Evolutionary conservation across 2,329 filamentous ascomycete genomes (phyloP), one percentile per base, ranked within the genome.

Genomic region (Fusarium phyllophilum): DNA sequence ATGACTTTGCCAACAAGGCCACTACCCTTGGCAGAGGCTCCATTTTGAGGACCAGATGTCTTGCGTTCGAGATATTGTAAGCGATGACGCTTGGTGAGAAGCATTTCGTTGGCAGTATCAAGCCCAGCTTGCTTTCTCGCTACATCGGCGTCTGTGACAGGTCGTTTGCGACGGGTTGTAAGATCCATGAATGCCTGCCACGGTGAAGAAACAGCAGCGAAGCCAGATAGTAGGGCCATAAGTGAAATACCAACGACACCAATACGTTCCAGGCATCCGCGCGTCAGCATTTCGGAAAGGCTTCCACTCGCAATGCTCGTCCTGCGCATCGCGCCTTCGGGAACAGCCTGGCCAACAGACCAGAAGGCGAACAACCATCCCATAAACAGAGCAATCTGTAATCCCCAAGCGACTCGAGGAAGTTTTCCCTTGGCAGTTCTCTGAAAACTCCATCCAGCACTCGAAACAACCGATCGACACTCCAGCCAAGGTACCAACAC

Each of bases 221-320:
- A 97, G 1, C 94, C 94, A 12, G 94, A 94, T n/a, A 97, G 85
- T 20, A 95, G 87, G 22, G 94, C 94, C 94, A 97, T 97, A 60
- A 96, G 84, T 54, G 92, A 91, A 63, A 96, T 94, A 8, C 94
- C 94, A 71, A 97, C 94, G 45, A 97, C 92, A 18, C 94, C 94
- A 33, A 97, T 91, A 49, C 94, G 83, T 80, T 91, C 89, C 41
- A 92, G 83, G 73, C 89, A 91, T 14, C 87, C 89, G 48, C 87
- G 83, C 22, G 85, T 85, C 55, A 89, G 76, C 12, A 75, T 78
- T 59, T 82, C 81, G 46, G 84, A 79, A 20, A 83, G 77, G 26
- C 75, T 79, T 62, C 78, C 78, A n/a, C 73, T 74, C 18, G 71
- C 75, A 70, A 64, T 78, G 75, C 39, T 70, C 7, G 67, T 66